These are phyloP conservation scores for Trichoderma asperellum DNA, from an alignment of 2,329 filamentous ascomycete species.

Conservation along the genomic window DNA sequence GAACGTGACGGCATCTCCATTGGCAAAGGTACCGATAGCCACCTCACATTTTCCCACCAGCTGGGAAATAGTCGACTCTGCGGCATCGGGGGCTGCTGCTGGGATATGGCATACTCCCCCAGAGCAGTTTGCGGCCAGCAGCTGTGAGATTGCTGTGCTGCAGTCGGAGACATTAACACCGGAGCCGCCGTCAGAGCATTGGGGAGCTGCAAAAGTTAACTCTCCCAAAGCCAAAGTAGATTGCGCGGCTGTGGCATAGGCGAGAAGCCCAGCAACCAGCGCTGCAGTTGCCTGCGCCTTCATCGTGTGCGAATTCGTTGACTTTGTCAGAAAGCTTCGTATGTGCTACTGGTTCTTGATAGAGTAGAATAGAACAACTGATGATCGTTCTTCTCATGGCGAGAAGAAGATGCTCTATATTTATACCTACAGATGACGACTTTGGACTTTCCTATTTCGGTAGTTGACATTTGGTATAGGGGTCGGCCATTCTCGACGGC, in stretches of 20 bases:
- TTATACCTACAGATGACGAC: neutral
- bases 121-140: neutral
- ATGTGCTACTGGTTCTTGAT: neutral
- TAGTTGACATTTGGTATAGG: neutral
- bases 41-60: constrained; percentile 5
- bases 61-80: neutral
- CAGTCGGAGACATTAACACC: neutral
- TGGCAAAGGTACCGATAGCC: constrained; percentile 10
- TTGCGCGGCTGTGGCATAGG: neutral
- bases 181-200: neutral
- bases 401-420: neutral
- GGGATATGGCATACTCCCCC: constrained; percentile 14
- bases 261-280: constrained; percentile 8
- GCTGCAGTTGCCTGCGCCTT: constrained; percentile 8
- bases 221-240: neutral
- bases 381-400: neutral
- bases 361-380: neutral
- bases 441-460: neutral
- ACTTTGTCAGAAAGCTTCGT: too few species aligned
- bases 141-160: constrained; percentile 6
- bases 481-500: neutral
- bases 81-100: neutral
- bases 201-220: neutral
- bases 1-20: constrained; percentile 11
- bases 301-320: neutral